These are phyloP conservation scores for Protostelium mycophagum DNA, from an alignment of 78 protist genomes.

Conservation along the genomic window DNA sequence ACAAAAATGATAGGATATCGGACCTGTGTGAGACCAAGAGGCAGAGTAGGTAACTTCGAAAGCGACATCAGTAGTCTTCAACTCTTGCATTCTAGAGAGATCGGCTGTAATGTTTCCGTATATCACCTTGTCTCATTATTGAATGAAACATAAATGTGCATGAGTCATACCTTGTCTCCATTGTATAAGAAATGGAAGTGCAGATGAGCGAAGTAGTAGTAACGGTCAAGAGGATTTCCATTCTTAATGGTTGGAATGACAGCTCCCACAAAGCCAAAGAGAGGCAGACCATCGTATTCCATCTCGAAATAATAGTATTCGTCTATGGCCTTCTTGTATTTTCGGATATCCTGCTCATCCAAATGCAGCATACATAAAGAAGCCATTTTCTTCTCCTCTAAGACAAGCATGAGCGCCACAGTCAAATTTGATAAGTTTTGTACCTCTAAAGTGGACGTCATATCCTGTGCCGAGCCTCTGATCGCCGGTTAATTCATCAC, in stretches of 20 bases:
- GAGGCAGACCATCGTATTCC: conserved; percentile 56
- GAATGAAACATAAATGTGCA: background rate
- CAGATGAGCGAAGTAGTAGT: conserved; percentile 79
- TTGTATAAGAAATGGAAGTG: conserved; percentile 87
- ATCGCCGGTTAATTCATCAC: background rate
- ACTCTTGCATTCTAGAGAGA: background rate
- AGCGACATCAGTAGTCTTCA: background rate
- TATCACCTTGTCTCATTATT: background rate
- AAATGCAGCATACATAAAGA: conserved; percentile 73
- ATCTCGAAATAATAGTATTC: conserved; percentile 87
- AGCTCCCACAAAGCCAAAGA: conserved; percentile 25
- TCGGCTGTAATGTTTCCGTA: background rate
- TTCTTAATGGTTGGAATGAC: conserved; percentile 4
- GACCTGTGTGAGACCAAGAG: background rate
- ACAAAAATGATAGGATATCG: background rate
- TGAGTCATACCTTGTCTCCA: conserved; percentile 60
- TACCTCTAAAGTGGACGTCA: background rate
- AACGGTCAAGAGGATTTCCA: background rate
- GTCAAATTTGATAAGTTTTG: too few species aligned
- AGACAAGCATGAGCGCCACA: background rate
- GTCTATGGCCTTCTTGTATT: conserved; percentile 72
- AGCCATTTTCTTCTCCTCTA: background rate
- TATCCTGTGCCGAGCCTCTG: background rate
- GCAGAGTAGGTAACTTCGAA: background rate
- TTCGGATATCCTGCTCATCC: conserved; percentile 34